These are phyloP conservation scores for Silene conica DNA, from an alignment of 148 eudicot genomes.

Conservation along the genomic window DNA sequence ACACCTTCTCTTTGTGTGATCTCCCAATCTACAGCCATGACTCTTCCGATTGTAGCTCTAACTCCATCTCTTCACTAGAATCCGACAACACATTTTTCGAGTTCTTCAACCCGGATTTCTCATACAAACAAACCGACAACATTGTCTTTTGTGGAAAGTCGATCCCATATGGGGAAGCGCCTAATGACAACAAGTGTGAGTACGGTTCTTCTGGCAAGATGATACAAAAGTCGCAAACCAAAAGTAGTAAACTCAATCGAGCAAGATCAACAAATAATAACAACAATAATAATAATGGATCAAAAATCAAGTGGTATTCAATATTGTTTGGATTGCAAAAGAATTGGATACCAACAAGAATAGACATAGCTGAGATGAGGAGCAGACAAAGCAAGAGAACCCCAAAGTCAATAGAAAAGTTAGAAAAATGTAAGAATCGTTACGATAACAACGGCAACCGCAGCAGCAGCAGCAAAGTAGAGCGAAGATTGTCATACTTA, in stretches of 20 bases:
- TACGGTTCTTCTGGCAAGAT: not conserved
- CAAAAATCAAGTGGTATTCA: conserved; percentile 20
- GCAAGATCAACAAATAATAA: not conserved
- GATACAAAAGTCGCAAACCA: not conserved
- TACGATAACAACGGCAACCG: not conserved
- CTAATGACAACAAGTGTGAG: not conserved
- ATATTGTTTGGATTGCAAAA: conserved; percentile 25
- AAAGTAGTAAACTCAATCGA: not conserved
- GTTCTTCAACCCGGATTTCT: conserved; percentile 9
- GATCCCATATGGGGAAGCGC: conserved; percentile 8
- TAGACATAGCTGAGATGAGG: conserved; percentile 26
- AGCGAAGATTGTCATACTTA: conserved; percentile 18
- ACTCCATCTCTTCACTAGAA: conserved; percentile 8
- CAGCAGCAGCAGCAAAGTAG: conserved; percentile 13
- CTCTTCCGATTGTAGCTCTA: conserved; percentile 14
- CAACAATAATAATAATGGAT: not conserved
- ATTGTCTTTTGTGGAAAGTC: conserved; percentile 25
- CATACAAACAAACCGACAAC: not conserved
- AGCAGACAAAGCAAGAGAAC: conserved; percentile 21
- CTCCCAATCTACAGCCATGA: conserved; percentile 18
- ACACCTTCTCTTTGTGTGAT: conserved; percentile 19
- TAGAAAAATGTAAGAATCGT: conserved; percentile 9
- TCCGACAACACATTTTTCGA: conserved; percentile 13
- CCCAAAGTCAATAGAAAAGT: conserved; percentile 18
- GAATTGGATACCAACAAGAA: conserved; percentile 10